Evolutionary conservation across 176 grass and related monocot species (phyloP), one percentile per base, ranked within the genome.

Genomic region (Bothriochloa decipiens): DNA sequence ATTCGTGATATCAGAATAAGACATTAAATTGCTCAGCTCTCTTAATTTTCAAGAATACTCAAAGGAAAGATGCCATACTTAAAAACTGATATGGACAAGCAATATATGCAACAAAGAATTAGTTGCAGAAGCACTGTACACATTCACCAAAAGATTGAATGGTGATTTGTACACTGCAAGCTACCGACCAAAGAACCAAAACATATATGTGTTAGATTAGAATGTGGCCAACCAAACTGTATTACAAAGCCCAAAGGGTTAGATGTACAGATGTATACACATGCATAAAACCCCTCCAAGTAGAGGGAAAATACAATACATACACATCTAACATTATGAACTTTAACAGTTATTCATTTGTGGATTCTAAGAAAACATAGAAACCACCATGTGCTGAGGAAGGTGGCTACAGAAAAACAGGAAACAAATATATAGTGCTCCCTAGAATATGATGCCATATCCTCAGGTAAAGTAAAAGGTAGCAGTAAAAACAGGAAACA

Each of bases 121-220:
- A 68, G 52, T 55, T 68, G 18, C 13, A 17, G 2, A 26, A 81
- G 4, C 46, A 80, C 27, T 35, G 18, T 67, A 6, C 11, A n/a
- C 29, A 68, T 81, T 23, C 55, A 75, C 28, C 46, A 75, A 74
- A 63, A 62, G 28, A 74, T 45, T 9, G 20, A 74, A 75, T 37
- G 29, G 78, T 55, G 26, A 36, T 7, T 66, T 12, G 6, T 65
- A 39, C 0, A 8, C 22, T 8, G 17, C 32, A 84, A 39, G 43
- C 22, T 11, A 65, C 2, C 14, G 20, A 81, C 46, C 9, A 0
- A 81, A 35, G 13, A 57, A 55, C 1, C 2, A 39, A 69, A 69
- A 50, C 27, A 60, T 60, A 8, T 25, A 8, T 58, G 41, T n/a
- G n/a, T n/a, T n/a, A n/a, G n/a, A n/a, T 43, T 43, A 43, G 41